Conservation (phyloP, 1,284 basidiomycete genomes). For the Pisolithus thermaeus region DNA sequence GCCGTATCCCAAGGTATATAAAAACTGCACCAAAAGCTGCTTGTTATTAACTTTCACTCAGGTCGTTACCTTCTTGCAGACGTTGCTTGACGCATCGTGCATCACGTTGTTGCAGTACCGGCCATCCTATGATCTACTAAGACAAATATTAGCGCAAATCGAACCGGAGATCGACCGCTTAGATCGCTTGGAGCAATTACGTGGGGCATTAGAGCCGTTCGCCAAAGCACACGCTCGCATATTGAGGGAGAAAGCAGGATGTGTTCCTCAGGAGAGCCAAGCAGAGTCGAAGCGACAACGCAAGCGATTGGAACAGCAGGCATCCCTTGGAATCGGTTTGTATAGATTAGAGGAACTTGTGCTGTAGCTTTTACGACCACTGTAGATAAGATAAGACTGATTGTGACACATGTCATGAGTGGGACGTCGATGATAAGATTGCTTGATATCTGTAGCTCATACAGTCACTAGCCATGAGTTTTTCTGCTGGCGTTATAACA, state of each 20-base stretch:
- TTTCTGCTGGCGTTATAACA: slow-evolving; percentile 23
- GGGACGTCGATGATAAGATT: not conserved
- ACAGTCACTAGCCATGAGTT: slow-evolving; percentile 12
- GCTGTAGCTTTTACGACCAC: slow-evolving; percentile 31
- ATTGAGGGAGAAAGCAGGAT: slow-evolving; percentile 37
- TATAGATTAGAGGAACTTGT: slow-evolving; percentile 69
- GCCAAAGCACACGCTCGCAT: slow-evolving; percentile 45
- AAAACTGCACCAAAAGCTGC: not conserved
- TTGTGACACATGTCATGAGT: not conserved
- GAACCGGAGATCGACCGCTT: slow-evolving; percentile 47
- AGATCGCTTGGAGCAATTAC: slow-evolving; percentile 46
- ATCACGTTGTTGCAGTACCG: slow-evolving; percentile 55
- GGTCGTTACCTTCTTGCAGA: slow-evolving; percentile 56
- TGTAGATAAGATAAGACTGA: not conserved
- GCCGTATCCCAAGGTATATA: slow-evolving; percentile 44
- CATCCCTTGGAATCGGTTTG: slow-evolving; percentile 49
- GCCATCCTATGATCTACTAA: slow-evolving; percentile 49
- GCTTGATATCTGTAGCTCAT: not conserved
- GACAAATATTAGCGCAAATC: slow-evolving; percentile 42
- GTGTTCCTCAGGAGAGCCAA: slow-evolving; percentile 30
- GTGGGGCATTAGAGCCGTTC: slow-evolving; percentile 58
- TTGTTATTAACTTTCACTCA: slow-evolving; percentile 22
- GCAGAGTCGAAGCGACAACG: slow-evolving; percentile 53
- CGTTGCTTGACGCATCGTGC: slow-evolving; percentile 63
- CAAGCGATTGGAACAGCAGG: slow-evolving; percentile 47